Percentiles rank a stretch among this genome's conserved stretches.
Conservation (phyloP, 2,329 filamentous ascomycete species). For the Penicillium sp. region DNA sequence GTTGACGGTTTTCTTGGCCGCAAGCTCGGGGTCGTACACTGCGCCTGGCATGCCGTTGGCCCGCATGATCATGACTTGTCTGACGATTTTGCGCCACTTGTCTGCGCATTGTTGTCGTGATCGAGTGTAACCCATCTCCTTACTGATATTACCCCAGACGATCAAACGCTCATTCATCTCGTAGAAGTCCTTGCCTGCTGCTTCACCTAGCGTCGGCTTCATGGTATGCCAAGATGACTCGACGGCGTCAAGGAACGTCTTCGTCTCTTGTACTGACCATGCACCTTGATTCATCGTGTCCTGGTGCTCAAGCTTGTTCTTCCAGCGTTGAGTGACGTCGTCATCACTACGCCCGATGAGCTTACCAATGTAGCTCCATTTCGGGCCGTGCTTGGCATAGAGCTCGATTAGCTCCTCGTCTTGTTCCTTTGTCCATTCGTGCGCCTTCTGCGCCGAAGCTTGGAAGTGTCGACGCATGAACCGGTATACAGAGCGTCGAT, state of each 20-base stretch:
- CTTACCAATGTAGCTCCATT: constrained; percentile 39
- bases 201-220: constrained; percentile 1
- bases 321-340: constrained; percentile 44
- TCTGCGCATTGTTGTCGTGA: constrained; percentile 42
- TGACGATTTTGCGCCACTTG: constrained; percentile 38
- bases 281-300: constrained; percentile 34
- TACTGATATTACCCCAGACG: constrained; percentile 34
- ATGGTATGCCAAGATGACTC: constrained; percentile 23
- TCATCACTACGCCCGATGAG: constrained; percentile 39
- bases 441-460: constrained; percentile 35
- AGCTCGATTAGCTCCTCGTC: constrained; percentile 41
- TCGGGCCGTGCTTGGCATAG: constrained; percentile 31
- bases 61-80: constrained; percentile 21
- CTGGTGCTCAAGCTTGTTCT: constrained; percentile 41
- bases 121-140: constrained; percentile 28
- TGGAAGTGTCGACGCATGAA: constrained; percentile 46
- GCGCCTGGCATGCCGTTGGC: constrained; percentile 24
- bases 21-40: constrained; percentile 21
- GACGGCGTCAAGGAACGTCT: constrained; percentile 28
- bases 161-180: constrained; percentile 35
- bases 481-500: constrained; percentile 38
- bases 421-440: constrained; percentile 41
- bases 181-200: constrained; percentile 36
- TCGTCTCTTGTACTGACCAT: constrained; percentile 38
- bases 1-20: constrained; percentile 4